Conservation (phyloP, 2,329 filamentous ascomycete species). For the Exophiala xenobiotica region DNA sequence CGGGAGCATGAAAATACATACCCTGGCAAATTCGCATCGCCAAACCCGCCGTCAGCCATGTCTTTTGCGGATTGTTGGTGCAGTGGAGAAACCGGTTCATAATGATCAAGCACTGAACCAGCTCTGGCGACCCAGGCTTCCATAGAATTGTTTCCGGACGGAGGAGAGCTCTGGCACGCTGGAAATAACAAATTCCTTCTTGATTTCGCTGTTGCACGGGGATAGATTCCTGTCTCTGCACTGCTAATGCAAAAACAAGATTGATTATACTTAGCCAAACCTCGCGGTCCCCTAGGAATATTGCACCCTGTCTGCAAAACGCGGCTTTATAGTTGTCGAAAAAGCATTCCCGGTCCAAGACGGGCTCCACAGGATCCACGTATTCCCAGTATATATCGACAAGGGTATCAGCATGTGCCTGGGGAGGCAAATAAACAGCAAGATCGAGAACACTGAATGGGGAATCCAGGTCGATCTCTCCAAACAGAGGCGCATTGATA, state of each 20-base stretch:
- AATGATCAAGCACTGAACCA: background rate
- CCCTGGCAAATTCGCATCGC: background rate
- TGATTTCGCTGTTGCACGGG: background rate
- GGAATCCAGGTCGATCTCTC: background rate
- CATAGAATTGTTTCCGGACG: slow-evolving; percentile 1
- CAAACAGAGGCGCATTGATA: background rate
- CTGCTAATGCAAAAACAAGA: background rate
- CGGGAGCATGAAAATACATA: background rate
- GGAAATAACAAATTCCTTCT: background rate
- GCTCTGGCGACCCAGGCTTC: background rate
- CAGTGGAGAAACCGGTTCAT: background rate
- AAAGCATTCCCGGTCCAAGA: background rate
- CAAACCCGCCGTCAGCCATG: background rate
- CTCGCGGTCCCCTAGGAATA: background rate
- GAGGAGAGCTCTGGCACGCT: background rate
- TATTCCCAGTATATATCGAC: slow-evolving; percentile 2
- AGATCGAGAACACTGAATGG: background rate
- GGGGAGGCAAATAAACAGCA: background rate
- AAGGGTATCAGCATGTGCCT: background rate
- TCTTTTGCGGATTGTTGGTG: background rate
- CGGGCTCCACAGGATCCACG: background rate
- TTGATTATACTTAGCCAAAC: slow-evolving; percentile 2
- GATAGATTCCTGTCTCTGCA: background rate
- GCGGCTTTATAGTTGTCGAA: background rate
- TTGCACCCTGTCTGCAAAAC: background rate